Evolutionary conservation across 345 rosid genomes (phyloP), one percentile per base, ranked within the genome.

Genomic region (Garcia nutans): DNA sequence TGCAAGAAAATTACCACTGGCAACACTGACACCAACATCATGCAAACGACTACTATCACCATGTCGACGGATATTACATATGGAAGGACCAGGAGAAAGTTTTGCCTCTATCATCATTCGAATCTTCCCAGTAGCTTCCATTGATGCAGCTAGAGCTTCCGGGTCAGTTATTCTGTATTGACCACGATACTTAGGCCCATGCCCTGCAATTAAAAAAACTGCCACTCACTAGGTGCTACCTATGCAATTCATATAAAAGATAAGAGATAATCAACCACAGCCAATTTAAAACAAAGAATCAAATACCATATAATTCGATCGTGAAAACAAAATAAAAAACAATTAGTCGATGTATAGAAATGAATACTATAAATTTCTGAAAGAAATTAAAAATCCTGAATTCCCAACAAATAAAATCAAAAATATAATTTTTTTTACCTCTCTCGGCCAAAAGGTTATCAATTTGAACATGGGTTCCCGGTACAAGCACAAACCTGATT

Each of bases 1-100:
- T 23, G 97, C 99, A 76, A 95, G 96, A 82, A 95, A 95, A 85
- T 95, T 95, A 42, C 98, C 99, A 82, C 96, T 93, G 66, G 93
- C 98, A 15, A 95, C 99, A 52, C 96, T 93, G 71, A 95, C 99
- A 72, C 97, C 96, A 9, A 89, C 96, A 74, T 93, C 97, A 72
- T 93, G 97, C 87, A 85, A 85, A 13, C 97, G 97, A 75, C 96
- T 91, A 74, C 80, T 93, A 60, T 91, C 98, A 70, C 97, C 99
- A 78, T 95, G 99, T 52, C 99, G 87, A 56, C 93, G 96, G 37
- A 95, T 79, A 78, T 88, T 90, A 31, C 86, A 89, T 77, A 88
- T 91, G 59, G 97, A 88, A 81, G 99, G 99, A 54, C 99, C 97
- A 23, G 99, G 99, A 71, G 98, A 96, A 71, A 96, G 89, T 72